Evolutionary conservation across 164 flowering plant genomes (phyloP), one percentile per base, ranked within the genome.

Genomic region (Berberis vulgaris): DNA sequence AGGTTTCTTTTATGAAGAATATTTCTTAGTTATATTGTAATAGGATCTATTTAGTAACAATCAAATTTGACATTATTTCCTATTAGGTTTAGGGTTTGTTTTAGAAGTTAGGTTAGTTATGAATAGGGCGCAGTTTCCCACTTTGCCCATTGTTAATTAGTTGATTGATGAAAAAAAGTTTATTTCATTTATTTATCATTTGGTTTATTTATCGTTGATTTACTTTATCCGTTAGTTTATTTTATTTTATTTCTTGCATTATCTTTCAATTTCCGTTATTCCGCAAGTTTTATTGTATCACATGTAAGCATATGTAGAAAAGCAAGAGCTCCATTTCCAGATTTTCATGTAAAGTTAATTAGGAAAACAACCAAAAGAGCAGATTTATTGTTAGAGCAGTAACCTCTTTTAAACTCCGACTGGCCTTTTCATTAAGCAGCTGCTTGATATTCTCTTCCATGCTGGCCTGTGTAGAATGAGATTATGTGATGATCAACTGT

Each of bases 361-460:
- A 26, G 26, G 26, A 26, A 26, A 26, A 26, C 26, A 26, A 26
- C 26, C 26, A 26, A 26, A 26, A 26, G 26, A 26, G 26, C 26
- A 26, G 26, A 26, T 26, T 26, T 26, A 26, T 26, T 26, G 26
- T 26, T 26, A 26, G 26, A 26, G 26, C 26, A 60, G 41, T 65
- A 63, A 73, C 73, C 72, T 61, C 71, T 67, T 68, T 71, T 41
- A 50, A 59, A 67, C 57, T 49, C 65, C 69, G 68, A 12, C 67
- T 67, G 45, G 67, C 50, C 39, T 69, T 76, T 49, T 76, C 76
- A 65, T 59, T 67, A 42, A 65, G 42, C 55, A 76, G 67, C 43
- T 67, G 64, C 41, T 60, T 47, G 12, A 74, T 73, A 54, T 65
- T 69, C 73, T 69, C 74, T 67, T 78, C 78, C 68, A 77, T 58